Evolutionary conservation across 257 asterid genomes (phyloP).

Genomic region (Craterostigma plantagineum): DNA sequence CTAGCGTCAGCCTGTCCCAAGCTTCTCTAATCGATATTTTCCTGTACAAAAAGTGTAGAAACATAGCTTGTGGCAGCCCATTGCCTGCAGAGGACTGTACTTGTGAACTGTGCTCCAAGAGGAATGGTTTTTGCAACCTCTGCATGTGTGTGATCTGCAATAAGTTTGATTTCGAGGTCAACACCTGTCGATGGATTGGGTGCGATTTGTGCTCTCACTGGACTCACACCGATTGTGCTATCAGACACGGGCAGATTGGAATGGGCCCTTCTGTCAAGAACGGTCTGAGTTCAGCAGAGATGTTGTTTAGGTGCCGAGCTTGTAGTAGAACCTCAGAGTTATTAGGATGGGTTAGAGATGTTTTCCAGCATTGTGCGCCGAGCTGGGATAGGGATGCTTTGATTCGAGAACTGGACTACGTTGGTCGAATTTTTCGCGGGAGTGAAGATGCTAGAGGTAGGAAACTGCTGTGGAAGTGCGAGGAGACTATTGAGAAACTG

Average conservation of each 20-base stretch:
- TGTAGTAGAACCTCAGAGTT: slow-evolving; percentile 78
- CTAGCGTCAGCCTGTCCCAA: slow-evolving; percentile 83
- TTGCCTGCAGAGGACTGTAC: slow-evolving; percentile 75
- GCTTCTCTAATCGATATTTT: slow-evolving; percentile 80
- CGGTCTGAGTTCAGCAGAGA: slow-evolving; percentile 54
- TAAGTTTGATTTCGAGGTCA: slow-evolving; percentile 89
- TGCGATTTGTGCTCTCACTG: slow-evolving; percentile 93
- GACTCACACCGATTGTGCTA: slow-evolving; percentile 98
- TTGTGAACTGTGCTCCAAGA: slow-evolving; percentile 68
- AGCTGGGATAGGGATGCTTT: slow-evolving; percentile 85
- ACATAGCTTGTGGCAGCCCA: slow-evolving; percentile 69
- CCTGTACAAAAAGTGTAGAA: slow-evolving; percentile 71
- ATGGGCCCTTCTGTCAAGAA: slow-evolving; percentile 57
- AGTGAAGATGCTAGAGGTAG: slow-evolving; percentile 74
- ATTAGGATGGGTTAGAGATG: slow-evolving; percentile 92
- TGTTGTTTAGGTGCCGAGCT: slow-evolving; percentile 80
- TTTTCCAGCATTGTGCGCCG: slow-evolving; percentile 86
- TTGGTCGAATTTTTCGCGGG: slow-evolving; percentile 70
- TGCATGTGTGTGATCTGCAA: slow-evolving; percentile 94
- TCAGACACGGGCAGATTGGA: slow-evolving; percentile 63
- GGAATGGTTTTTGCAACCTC: slow-evolving; percentile 88
- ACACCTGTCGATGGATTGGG: slow-evolving; percentile 93
- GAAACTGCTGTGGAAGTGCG: slow-evolving; percentile 65
- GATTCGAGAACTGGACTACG: slow-evolving; percentile 75
- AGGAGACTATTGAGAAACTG: slow-evolving; percentile 63